phyloP scores from a whole-genome alignment of 441 rosid species.

The Theobroma grandiflorum region DNA sequence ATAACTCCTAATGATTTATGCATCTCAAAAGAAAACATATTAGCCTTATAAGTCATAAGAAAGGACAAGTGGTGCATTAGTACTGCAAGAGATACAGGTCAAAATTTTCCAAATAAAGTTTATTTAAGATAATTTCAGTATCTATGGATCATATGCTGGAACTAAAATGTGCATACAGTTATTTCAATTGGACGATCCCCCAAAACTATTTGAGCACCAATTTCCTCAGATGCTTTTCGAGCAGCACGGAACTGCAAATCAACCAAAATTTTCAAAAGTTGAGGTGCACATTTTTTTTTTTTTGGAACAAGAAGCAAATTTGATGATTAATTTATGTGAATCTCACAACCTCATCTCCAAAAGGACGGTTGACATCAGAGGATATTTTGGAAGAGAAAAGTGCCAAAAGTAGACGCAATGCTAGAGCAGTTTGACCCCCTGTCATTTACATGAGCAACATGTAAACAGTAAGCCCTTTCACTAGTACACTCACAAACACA shows the following conservation, averaged over 20 bases:
- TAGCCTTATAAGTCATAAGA: not conserved
- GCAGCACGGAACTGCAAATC: conserved; percentile 84
- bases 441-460: conserved; percentile 28
- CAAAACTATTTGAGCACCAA: conserved; percentile 87
- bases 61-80: not conserved
- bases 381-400: conserved; percentile 84
- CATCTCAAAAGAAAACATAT: not conserved
- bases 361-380: conserved; percentile 70
- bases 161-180: conserved; percentile 50
- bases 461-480: conserved; percentile 18
- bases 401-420: conserved; percentile 80
- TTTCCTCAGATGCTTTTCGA: conserved; percentile 73
- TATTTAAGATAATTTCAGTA: not conserved
- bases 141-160: not conserved
- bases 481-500: not conserved
- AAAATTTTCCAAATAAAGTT: not conserved
- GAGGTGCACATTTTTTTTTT: not conserved
- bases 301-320: not conserved
- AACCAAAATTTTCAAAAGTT: conserved; percentile 15
- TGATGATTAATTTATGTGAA: not conserved
- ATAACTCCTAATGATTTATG: not conserved
- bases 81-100: not conserved
- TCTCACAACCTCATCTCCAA: conserved; percentile 78
- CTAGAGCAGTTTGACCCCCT: conserved; percentile 92
- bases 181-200: conserved; percentile 93